Conservation (phyloP, 225 moss, liverwort and hornwort genomes). For the Straminergon stramineum region DNA sequence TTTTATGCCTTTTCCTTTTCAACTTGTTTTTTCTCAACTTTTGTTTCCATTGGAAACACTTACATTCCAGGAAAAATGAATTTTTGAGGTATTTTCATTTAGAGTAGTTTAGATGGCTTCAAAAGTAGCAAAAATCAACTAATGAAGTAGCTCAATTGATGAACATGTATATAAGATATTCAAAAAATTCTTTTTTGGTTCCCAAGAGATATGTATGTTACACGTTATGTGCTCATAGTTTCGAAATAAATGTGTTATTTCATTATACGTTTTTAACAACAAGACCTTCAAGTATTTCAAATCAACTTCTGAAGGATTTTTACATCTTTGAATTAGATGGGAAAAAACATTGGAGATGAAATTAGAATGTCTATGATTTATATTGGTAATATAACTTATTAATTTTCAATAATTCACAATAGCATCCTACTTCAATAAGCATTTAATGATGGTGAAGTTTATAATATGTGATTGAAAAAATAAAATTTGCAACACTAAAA, state of each 20-base stretch:
- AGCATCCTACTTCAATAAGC: too few species aligned
- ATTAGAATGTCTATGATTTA: not conserved
- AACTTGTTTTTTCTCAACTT: not conserved
- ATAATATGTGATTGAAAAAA: not conserved
- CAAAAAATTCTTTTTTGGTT: not conserved
- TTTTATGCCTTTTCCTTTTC: not conserved
- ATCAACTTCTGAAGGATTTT: not conserved
- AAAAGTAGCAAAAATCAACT: not conserved
- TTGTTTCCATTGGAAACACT: not conserved
- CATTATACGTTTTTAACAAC: not conserved
- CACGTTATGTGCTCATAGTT: not conserved
- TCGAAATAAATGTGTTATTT: not conserved
- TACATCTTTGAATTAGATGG: not conserved
- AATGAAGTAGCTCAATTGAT: not conserved
- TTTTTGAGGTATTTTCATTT: too few species aligned
- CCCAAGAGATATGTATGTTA: not conserved
- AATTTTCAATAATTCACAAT: not conserved
- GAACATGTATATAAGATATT: not conserved
- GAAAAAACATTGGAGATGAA: not conserved
- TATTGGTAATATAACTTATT: not conserved
- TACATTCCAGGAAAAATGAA: too few species aligned
- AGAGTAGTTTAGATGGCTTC: not conserved
- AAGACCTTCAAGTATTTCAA: not conserved
- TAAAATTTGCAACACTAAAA: not conserved
- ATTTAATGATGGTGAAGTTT: not conserved